A percentile compares a stretch with the other conserved stretches of the same genome.
These are phyloP conservation scores for Kwoniella dendrophila DNA, from an alignment of 768 basidiomycete genomes.

Conservation along the genomic window DNA sequence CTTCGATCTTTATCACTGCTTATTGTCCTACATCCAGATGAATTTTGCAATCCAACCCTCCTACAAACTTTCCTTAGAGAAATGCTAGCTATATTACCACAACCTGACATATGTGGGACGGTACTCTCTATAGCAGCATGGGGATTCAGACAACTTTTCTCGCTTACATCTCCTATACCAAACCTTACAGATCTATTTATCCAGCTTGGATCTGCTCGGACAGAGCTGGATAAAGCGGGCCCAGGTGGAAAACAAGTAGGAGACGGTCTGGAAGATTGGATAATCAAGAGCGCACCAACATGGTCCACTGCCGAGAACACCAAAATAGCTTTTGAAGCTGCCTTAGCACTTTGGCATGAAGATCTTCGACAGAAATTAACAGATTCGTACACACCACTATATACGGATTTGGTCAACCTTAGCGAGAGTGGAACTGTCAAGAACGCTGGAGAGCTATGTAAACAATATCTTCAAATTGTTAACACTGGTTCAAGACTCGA, in stretches of 20 bases:
- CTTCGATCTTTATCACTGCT: conserved; percentile 74
- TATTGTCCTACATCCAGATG: conserved; percentile 65
- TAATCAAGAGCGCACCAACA: background rate
- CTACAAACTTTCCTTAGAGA: conserved; percentile 72
- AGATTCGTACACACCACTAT: conserved; percentile 14
- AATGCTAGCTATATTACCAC: conserved; percentile 66
- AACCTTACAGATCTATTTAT: conserved; percentile 69
- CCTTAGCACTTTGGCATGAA: conserved; percentile 22
- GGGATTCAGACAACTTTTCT: conserved; percentile 61
- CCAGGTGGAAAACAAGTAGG: background rate
- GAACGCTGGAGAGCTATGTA: conserved; percentile 23
- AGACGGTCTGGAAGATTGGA: conserved; percentile 22
- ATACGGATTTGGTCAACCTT: conserved; percentile 12
- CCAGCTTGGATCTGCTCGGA: conserved; percentile 59
- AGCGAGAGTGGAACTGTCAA: conserved; percentile 7
- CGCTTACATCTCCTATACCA: conserved; percentile 28
- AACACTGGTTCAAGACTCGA: background rate
- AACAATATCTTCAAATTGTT: conserved; percentile 13
- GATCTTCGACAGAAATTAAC: background rate
- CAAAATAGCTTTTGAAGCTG: conserved; percentile 12
- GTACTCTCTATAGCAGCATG: conserved; percentile 79
- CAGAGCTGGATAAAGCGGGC: background rate
- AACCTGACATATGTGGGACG: conserved; percentile 68
- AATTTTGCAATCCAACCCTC: conserved; percentile 65
- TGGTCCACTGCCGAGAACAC: conserved; percentile 3